Conservation (phyloP, 2,329 filamentous ascomycete genomes). For the Emergomyces orientalis region DNA sequence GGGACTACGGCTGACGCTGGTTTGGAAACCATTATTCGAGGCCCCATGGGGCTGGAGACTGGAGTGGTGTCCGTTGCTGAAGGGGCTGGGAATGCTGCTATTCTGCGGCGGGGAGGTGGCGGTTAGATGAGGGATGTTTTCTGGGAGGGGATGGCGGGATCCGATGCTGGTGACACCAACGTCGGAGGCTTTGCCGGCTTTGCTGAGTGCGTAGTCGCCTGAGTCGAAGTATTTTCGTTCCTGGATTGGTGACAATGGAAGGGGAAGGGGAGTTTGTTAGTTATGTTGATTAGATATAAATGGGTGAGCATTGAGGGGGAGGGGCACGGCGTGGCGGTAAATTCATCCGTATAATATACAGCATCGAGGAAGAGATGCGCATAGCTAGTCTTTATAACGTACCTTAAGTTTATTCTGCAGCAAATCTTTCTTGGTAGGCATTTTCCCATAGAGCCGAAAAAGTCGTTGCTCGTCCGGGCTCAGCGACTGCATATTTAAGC, state of each 20-base stretch:
- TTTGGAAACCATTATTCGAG: slow-evolving; percentile 27
- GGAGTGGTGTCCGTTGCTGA: slow-evolving; percentile 27
- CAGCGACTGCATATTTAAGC: slow-evolving; percentile 55
- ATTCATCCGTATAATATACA: neutral
- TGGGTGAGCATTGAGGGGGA: neutral
- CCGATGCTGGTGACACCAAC: slow-evolving; percentile 90
- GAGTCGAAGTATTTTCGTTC: slow-evolving; percentile 99
- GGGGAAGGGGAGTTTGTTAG: neutral
- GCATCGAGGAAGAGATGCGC: neutral
- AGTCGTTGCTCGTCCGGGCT: slow-evolving; percentile 91
- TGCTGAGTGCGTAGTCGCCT: slow-evolving; percentile 90
- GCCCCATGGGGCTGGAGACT: slow-evolving; percentile 11
- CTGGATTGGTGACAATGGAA: slow-evolving; percentile 29
- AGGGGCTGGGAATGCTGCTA: slow-evolving; percentile 19
- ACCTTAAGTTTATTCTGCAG: slow-evolving; percentile 95
- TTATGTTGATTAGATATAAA: neutral
- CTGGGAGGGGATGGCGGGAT: slow-evolving; percentile 85
- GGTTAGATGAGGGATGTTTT: slow-evolving; percentile 86
- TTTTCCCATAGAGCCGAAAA: slow-evolving; percentile 94
- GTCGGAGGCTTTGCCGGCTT: slow-evolving; percentile 91
- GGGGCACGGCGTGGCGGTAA: neutral
- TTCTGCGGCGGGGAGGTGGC: slow-evolving; percentile 47
- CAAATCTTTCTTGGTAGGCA: slow-evolving; percentile 90
- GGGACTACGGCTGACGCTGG: slow-evolving; percentile 54
- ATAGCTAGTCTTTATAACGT: slow-evolving; percentile 13